Evolutionary conservation across 106 monocot species (phyloP).

Genomic region (Apostasia ramifera): DNA sequence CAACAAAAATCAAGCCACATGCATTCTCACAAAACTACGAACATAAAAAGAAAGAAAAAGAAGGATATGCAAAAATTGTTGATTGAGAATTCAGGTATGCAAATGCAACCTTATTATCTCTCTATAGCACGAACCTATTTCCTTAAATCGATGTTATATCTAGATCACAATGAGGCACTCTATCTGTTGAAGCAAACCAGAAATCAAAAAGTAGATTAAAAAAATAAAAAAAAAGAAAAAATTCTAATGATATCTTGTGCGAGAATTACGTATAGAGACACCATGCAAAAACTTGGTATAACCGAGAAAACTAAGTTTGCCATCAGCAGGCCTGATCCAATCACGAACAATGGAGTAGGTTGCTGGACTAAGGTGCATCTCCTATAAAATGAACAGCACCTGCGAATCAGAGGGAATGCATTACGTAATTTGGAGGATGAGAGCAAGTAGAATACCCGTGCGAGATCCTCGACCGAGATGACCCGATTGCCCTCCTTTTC

Average conservation of each 20-base stretch:
- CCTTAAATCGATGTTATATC: no score
- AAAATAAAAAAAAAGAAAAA: background rate
- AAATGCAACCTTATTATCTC: no score
- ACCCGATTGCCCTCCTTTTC: slow-evolving; percentile 81
- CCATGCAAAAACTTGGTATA: slow-evolving; percentile 99
- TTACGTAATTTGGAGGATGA: no score
- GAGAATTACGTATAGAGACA: slow-evolving; percentile 56
- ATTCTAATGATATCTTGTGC: slow-evolving; percentile 41
- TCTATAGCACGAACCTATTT: no score
- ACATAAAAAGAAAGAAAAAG: no score
- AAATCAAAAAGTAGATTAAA: no score
- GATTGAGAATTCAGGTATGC: no score
- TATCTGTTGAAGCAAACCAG: no score
- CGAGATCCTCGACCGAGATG: slow-evolving; percentile 72
- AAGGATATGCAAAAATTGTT: no score
- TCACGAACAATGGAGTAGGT: slow-evolving; percentile 68
- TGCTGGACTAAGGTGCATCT: slow-evolving; percentile 63
- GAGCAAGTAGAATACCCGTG: slow-evolving; percentile 37
- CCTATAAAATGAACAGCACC: slow-evolving; percentile 29
- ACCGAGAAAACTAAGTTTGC: slow-evolving; percentile 82
- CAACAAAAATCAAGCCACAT: no score
- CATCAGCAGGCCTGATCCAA: slow-evolving; percentile 84
- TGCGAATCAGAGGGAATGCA: background rate
- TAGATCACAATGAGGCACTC: no score
- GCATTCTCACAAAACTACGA: no score